Evolutionary conservation across 1,139 yeast species (phyloP), one percentile per base, ranked within the genome.

Genomic region (Hanseniaspora sp.): DNA sequence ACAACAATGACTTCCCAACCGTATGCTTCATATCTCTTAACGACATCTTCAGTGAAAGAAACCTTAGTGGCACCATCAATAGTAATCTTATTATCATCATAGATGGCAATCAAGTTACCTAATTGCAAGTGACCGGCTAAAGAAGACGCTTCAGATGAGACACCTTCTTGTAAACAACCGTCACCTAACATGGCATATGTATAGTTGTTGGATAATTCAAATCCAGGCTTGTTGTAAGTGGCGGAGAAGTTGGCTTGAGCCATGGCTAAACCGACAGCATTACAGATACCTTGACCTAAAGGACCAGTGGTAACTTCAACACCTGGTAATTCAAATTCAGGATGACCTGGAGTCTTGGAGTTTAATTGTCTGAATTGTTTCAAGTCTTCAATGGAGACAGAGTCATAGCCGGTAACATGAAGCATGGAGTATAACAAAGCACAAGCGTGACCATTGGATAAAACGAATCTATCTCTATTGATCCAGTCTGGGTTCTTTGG

Each of bases 121-220:
- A 92, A 82, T 76, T 88, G 79, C 72, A 92, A 78, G 75, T 92
- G 98, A 67, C 98, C 99, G 61, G 98, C 99, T 60, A 90, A 74
- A 46, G 98, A 92, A 64, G 79, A 78, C 55, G 97, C 95, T 76
- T 92, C 99, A 58, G 94, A 79, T 58, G 96, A 80, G 60, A 92
- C 88, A 79, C 99, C 99, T 77, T 92, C 99, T 92, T 84, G 86
- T 78, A 92, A 78, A 76, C 98, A 94, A 64, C 98, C 99, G 67
- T 92, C 99, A 74, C 99, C 99, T 60, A 87, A 74, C 76, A 94
- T 83, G 61, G 75, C 71, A 72, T 82, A 92, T 61, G 88, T 82
- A 78, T 76, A 79, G 70, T 80, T 79, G 74, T 87, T 86, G 57
- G 87, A 77, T 60, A 86, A 65, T 55, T 78, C 73, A 72, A 72